These are phyloP conservation scores for Reutealis trisperma DNA, from an alignment of 345 rosid species.

Conservation along the genomic window DNA sequence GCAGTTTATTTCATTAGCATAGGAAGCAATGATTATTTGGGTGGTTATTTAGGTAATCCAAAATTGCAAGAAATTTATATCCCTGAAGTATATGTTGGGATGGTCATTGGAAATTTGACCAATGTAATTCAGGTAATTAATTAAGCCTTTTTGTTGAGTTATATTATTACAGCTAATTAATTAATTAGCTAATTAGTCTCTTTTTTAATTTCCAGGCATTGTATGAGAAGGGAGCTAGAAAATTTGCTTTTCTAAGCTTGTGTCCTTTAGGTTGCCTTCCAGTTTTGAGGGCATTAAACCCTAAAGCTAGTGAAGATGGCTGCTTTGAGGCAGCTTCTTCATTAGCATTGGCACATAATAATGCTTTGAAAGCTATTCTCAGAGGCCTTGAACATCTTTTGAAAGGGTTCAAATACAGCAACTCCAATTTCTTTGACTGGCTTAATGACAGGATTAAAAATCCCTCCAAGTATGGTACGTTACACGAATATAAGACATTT, in stretches of 20 bases:
- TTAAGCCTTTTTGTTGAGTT: neutral
- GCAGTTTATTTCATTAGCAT: conserved; percentile 59
- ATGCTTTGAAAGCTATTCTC: conserved; percentile 41
- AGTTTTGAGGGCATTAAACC: conserved; percentile 42
- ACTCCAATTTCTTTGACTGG: conserved; percentile 47
- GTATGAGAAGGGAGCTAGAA: conserved; percentile 51
- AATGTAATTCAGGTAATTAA: conserved; percentile 43
- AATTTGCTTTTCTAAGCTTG: conserved; percentile 51
- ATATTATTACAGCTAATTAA: no score
- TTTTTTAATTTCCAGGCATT: conserved; percentile 27
- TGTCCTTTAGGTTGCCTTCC: conserved; percentile 55
- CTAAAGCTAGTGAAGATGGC: conserved; percentile 32
- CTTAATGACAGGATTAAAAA: conserved; percentile 36
- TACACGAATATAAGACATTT: neutral
- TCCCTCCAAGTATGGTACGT: conserved; percentile 44
- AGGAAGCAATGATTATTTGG: conserved; percentile 57
- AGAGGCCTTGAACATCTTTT: conserved; percentile 32
- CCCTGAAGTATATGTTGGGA: conserved; percentile 42
- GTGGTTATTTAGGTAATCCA: conserved; percentile 43
- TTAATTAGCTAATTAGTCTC: no score
- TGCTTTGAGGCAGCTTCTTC: conserved; percentile 51
- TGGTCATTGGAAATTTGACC: conserved; percentile 58
- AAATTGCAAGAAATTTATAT: conserved; percentile 34
- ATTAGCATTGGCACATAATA: conserved; percentile 48
- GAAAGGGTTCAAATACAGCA: conserved; percentile 42